A percentile compares a stretch with the other conserved stretches of the same genome.
These are phyloP conservation scores for Fusarium dlaminii DNA, from an alignment of 2,329 filamentous ascomycete species.

Conservation along the genomic window DNA sequence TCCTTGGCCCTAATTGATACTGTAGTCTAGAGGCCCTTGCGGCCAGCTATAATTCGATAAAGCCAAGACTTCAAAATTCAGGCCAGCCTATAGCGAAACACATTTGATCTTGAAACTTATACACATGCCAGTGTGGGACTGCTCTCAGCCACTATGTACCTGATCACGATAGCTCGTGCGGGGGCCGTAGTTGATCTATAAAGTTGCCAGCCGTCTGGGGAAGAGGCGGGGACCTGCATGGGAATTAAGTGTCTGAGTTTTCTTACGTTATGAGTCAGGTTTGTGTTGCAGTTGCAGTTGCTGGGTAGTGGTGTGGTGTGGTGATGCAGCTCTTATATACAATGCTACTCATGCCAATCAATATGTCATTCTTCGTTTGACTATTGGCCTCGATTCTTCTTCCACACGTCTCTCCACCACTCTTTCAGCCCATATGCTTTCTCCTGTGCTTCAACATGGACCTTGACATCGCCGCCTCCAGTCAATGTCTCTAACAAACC, in stretches of 20 bases:
- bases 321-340: neutral
- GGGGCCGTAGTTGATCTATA: neutral
- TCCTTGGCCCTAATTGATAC: neutral
- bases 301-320: neutral
- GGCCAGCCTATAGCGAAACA: neutral
- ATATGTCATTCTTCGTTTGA: neutral
- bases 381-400: slow-evolving; percentile 33
- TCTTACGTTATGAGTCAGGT: neutral
- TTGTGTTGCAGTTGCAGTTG: neutral
- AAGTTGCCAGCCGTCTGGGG: neutral
- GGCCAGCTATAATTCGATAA: neutral
- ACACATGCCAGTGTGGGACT: neutral
- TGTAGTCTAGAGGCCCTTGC: neutral
- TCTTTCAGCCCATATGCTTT: slow-evolving; percentile 87
- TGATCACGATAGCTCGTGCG: slow-evolving; percentile 2
- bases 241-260: neutral
- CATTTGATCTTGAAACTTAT: neutral
- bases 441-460: slow-evolving; percentile 77
- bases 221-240: neutral
- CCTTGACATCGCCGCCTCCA: slow-evolving; percentile 60
- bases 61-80: neutral
- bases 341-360: neutral
- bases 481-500: slow-evolving; percentile 71
- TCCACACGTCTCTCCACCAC: slow-evolving; percentile 86
- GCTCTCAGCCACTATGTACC: neutral